Conservation (phyloP, 371 early-diverging fungal species). For the Zopfochytrium polystomum region DNA sequence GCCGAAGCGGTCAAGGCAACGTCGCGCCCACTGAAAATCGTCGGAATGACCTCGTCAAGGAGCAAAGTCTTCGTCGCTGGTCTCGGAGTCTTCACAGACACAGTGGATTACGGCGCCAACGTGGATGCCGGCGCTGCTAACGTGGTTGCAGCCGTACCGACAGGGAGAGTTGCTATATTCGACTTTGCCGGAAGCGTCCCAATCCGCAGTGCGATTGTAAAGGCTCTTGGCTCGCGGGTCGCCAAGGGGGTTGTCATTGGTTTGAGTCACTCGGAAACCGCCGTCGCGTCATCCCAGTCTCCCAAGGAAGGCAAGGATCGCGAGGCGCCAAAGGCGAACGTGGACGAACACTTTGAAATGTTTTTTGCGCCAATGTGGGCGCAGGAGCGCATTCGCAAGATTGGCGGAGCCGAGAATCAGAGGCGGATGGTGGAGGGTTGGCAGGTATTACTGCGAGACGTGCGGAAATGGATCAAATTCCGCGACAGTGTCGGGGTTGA, state of each 20-base stretch:
- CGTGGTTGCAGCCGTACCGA: neutral
- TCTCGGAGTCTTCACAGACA: constrained; percentile 23
- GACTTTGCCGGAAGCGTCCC: constrained; percentile 27
- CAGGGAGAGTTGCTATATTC: constrained; percentile 9
- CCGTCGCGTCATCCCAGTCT: neutral
- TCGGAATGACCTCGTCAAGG: constrained; percentile 25
- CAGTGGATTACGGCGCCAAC: constrained; percentile 38
- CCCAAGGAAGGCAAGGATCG: neutral
- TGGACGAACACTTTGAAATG: neutral
- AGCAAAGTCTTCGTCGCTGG: constrained; percentile 14
- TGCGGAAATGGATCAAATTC: constrained; percentile 7
- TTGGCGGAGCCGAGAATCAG: constrained; percentile 5
- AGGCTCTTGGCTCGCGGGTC: constrained; percentile 1
- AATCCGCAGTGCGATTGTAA: neutral
- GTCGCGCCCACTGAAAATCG: neutral
- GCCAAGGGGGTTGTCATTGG: constrained; percentile 19
- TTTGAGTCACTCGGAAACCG: constrained; percentile 18
- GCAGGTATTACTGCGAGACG: constrained; percentile 4
- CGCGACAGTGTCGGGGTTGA: neutral
- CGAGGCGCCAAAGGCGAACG: neutral
- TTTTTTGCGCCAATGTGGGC: constrained; percentile 23
- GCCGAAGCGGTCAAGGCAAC: neutral
- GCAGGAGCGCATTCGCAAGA: constrained; percentile 1
- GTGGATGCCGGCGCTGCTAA: too few relatives aligned
- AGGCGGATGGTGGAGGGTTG: constrained; percentile 8